Evolutionary conservation across 169 alveolate genomes (phyloP).

Genomic region (Plasmodium sp.): DNA sequence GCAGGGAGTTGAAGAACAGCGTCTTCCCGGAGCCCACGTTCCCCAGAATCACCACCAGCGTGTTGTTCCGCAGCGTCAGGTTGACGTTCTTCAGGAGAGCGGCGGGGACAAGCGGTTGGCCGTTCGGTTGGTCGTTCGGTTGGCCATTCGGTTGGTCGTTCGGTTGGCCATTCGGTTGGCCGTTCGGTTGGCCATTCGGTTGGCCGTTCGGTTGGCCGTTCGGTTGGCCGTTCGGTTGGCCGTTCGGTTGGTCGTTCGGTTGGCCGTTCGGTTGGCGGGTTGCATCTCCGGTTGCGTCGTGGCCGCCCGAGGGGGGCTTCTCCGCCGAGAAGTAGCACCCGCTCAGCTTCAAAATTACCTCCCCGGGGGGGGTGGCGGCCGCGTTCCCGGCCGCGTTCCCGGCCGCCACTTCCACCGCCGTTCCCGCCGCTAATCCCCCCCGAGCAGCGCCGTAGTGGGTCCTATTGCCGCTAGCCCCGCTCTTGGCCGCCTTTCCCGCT

Average conservation of each 20-base stretch:
- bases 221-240: too few species aligned
- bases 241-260: too few species aligned
- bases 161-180: not conserved
- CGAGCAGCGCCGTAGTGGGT: too few species aligned
- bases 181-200: not conserved
- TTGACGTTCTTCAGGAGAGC: conserved; percentile 18
- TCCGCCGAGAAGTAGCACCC: not conserved
- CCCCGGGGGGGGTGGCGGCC: not conserved
- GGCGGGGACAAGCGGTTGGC: too few species aligned
- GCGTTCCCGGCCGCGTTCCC: too few species aligned
- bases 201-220: too few species aligned
- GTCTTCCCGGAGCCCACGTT: conserved; percentile 94
- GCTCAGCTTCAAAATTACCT: not conserved
- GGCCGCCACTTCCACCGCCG: too few species aligned
- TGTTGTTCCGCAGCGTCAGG: conserved; percentile 25
- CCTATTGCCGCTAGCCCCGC: too few species aligned
- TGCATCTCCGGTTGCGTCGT: not conserved
- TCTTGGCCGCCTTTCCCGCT: too few species aligned
- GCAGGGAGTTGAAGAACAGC: conserved; percentile 85
- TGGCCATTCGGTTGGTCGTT: not conserved
- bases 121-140: too few species aligned
- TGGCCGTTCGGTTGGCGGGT: not conserved
- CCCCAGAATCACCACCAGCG: conserved; percentile 83
- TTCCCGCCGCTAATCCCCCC: not conserved
- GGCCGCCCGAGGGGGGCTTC: not conserved